These are phyloP conservation scores for Oryza coarctata DNA, from an alignment of 176 grass and related monocot species.

Conservation along the genomic window DNA sequence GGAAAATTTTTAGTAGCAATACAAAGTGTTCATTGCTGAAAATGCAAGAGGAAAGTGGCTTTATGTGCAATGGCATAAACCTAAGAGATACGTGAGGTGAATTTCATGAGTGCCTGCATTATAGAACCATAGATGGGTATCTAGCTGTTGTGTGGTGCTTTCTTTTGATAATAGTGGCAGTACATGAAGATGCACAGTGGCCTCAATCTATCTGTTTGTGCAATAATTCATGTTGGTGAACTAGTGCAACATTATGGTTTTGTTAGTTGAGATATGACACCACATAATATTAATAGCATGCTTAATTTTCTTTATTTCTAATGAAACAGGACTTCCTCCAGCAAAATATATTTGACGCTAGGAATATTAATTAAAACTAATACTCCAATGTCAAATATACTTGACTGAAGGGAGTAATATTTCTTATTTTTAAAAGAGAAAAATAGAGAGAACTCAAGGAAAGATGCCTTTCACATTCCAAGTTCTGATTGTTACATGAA, in stretches of 20 bases:
- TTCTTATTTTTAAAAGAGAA: background rate
- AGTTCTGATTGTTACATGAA: background rate
- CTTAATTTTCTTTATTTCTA: background rate
- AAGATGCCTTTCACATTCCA: background rate
- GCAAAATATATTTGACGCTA: no score
- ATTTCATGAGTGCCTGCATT: slow-evolving; percentile 14
- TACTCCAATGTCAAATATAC: no score
- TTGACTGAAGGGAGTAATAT: no score
- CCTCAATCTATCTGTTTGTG: background rate
- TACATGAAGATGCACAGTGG: background rate
- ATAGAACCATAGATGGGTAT: background rate
- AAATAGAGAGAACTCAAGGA: no score
- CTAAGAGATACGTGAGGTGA: background rate
- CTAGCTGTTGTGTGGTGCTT: background rate
- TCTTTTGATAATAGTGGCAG: background rate
- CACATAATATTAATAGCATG: background rate
- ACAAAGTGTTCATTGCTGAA: slow-evolving; percentile 11
- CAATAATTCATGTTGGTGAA: slow-evolving; percentile 7
- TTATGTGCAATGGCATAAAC: slow-evolving; percentile 4
- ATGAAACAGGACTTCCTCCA: no score
- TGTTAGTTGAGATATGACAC: slow-evolving; percentile 14
- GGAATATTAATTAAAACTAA: no score
- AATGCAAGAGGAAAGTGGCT: slow-evolving; percentile 38
- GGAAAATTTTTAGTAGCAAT: background rate
- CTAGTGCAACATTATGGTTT: background rate